Percentiles rank a stretch among this genome's conserved stretches.
phyloP scores from a whole-genome alignment of 441 rosid species.

The Pelargonium australe region DNA sequence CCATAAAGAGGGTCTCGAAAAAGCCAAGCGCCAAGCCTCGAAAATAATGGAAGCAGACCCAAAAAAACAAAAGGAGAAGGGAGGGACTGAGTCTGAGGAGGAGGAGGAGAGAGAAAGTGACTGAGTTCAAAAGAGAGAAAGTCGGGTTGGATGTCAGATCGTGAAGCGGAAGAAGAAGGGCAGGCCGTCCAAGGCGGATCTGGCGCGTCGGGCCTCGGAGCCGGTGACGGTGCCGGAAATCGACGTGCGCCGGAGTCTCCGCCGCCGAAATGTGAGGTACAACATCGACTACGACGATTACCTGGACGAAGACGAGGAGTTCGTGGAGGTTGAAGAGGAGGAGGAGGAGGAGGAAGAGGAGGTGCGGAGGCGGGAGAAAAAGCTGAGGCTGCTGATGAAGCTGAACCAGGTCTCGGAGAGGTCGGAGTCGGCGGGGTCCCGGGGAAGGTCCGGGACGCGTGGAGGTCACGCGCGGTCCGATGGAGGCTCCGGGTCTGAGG shows the following conservation, averaged over 20 bases:
- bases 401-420: conserved; percentile 39
- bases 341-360: conserved; percentile 3
- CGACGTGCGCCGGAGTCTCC: conserved; percentile 59
- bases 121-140: neutral
- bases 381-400: conserved; percentile 18
- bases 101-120: conserved; percentile 22
- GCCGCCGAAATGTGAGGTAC: conserved; percentile 77
- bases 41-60: neutral
- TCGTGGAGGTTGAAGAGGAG: conserved; percentile 39
- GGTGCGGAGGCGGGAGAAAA: neutral
- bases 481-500: conserved; percentile 26
- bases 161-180: conserved; percentile 90
- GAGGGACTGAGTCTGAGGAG: conserved; percentile 2
- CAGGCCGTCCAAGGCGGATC: conserved; percentile 89
- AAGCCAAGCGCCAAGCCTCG: conserved; percentile 24
- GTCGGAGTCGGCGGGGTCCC: conserved; percentile 26
- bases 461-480: conserved; percentile 24
- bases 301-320: conserved; percentile 53
- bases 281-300: conserved; percentile 72
- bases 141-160: conserved; percentile 52
- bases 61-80: neutral
- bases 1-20: conserved; percentile 21
- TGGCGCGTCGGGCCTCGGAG: conserved; percentile 34
- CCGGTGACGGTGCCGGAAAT: conserved; percentile 14
- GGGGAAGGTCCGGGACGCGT: conserved; percentile 18